Conservation (phyloP, 2,329 filamentous ascomycete genomes). For the Aspergillus sp. region DNA sequence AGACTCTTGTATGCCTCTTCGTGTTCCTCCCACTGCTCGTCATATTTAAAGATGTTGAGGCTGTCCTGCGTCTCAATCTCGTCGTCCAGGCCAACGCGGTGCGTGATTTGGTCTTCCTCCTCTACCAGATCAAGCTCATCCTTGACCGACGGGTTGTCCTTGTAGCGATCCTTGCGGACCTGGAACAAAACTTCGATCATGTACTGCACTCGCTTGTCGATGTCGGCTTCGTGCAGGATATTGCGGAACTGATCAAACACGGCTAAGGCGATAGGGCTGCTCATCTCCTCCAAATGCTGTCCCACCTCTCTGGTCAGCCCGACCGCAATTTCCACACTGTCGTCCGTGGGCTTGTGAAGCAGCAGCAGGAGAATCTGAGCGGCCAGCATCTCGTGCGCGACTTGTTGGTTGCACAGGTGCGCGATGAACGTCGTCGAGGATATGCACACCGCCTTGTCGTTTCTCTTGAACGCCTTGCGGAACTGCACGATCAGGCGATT, state of each 20-base stretch:
- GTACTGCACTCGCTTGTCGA: slow-evolving; percentile 98
- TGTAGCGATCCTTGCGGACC: slow-evolving; percentile 93
- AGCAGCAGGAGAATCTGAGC: slow-evolving; percentile 91
- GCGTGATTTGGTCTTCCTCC: slow-evolving; percentile 97
- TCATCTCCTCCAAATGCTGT: slow-evolving; percentile 94
- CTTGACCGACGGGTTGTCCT: slow-evolving; percentile 85
- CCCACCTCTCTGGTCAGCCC: slow-evolving; percentile 90
- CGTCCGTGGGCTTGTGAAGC: slow-evolving; percentile 91
- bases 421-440: slow-evolving; percentile 93
- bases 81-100: slow-evolving; percentile 77
- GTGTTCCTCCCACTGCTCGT: slow-evolving; percentile 84
- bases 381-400: slow-evolving; percentile 88
- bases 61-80: slow-evolving; percentile 81
- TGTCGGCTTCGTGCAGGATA: slow-evolving; percentile 93
- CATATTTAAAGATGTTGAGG: slow-evolving; percentile 94
- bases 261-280: slow-evolving; percentile 76
- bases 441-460: slow-evolving; percentile 94
- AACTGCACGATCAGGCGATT: slow-evolving; percentile 87
- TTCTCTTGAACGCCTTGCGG: slow-evolving; percentile 90
- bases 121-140: slow-evolving; percentile 95
- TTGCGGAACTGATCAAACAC: slow-evolving; percentile 96
- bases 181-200: slow-evolving; percentile 99
- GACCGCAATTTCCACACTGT: slow-evolving; percentile 96
- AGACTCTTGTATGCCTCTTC: slow-evolving; percentile 87
- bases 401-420: slow-evolving; percentile 93